phyloP scores from a whole-genome alignment of 2,329 filamentous ascomycete genomes.

The Aspergillus melleus region DNA sequence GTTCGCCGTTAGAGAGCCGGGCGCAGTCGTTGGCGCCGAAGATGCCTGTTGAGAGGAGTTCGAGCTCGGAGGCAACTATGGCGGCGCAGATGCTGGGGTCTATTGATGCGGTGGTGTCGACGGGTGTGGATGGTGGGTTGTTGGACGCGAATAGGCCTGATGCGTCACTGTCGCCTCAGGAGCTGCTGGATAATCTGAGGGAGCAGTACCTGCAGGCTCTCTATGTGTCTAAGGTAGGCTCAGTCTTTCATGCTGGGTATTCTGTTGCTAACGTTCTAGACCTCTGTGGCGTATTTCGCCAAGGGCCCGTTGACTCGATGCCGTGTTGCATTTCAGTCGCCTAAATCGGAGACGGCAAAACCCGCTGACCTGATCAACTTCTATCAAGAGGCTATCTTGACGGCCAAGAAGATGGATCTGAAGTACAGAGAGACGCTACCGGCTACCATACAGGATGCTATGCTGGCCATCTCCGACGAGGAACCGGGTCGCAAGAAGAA shows the following conservation, averaged over 20 bases:
- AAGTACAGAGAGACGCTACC: slow-evolving; percentile 50
- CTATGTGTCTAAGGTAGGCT: slow-evolving; percentile 43
- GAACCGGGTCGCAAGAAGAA: slow-evolving; percentile 29
- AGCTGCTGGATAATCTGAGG: slow-evolving; percentile 36
- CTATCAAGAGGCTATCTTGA: slow-evolving; percentile 44
- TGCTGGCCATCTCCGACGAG: slow-evolving; percentile 39
- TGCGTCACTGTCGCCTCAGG: slow-evolving; percentile 32
- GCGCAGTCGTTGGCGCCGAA: slow-evolving; percentile 16
- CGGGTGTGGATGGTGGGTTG: slow-evolving; percentile 13
- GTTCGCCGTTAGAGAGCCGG: slow-evolving; percentile 22
- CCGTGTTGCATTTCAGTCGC: slow-evolving; percentile 39
- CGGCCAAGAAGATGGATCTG: slow-evolving; percentile 48
- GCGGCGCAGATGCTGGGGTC: slow-evolving; percentile 12
- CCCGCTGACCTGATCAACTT: slow-evolving; percentile 35
- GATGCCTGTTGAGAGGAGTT: slow-evolving; percentile 11
- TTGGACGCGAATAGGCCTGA: slow-evolving; percentile 17
- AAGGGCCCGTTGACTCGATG: slow-evolving; percentile 52
- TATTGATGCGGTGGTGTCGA: neutral
- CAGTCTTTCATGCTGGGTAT: neutral
- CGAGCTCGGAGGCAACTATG: slow-evolving; percentile 7
- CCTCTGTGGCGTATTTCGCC: slow-evolving; percentile 53
- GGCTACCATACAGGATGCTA: slow-evolving; percentile 37
- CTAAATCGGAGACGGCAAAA: slow-evolving; percentile 22
- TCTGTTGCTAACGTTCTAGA: slow-evolving; percentile 29
- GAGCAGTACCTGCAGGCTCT: slow-evolving; percentile 46